These are phyloP conservation scores for Solanum rostratum DNA, from an alignment of 257 asterid species.

Conservation along the genomic window DNA sequence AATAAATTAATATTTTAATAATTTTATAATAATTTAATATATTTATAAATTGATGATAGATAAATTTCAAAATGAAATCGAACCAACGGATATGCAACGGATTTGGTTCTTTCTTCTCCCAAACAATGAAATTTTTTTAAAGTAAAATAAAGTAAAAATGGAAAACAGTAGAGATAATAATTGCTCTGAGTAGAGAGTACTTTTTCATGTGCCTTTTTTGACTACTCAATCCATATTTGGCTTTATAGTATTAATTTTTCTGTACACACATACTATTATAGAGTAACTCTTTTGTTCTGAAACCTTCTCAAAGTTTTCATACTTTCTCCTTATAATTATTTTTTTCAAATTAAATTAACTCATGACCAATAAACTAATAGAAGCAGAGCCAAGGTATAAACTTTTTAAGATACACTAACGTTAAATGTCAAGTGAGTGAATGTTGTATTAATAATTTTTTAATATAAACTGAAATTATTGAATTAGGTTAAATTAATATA, in stretches of 20 bases:
- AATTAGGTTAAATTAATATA: too few relatives aligned
- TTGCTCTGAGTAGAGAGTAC: constrained; percentile 15
- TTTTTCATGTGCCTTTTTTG: constrained; percentile 24
- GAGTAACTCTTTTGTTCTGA: neutral
- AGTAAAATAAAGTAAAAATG: neutral
- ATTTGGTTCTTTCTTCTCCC: neutral
- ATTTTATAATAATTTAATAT: too few relatives aligned
- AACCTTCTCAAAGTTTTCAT: neutral
- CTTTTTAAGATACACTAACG: too few relatives aligned
- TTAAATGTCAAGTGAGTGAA: too few relatives aligned
- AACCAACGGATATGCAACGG: too few relatives aligned
- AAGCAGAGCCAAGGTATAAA: neutral
- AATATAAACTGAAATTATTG: too few relatives aligned
- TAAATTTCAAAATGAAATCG: too few relatives aligned
- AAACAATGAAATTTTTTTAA: neutral
- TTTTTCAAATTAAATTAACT: neutral
- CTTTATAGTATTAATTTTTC: constrained; percentile 3
- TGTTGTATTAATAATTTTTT: too few relatives aligned
- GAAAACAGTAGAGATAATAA: constrained; percentile 3
- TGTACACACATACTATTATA: neutral
- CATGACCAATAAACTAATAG: neutral
- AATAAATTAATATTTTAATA: too few relatives aligned
- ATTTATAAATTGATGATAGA: too few relatives aligned
- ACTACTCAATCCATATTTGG: constrained; percentile 13
- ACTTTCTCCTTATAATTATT: neutral